phyloP scores from a whole-genome alignment of 331 rosid genomes.

The Rhamnella rubrinervis region DNA sequence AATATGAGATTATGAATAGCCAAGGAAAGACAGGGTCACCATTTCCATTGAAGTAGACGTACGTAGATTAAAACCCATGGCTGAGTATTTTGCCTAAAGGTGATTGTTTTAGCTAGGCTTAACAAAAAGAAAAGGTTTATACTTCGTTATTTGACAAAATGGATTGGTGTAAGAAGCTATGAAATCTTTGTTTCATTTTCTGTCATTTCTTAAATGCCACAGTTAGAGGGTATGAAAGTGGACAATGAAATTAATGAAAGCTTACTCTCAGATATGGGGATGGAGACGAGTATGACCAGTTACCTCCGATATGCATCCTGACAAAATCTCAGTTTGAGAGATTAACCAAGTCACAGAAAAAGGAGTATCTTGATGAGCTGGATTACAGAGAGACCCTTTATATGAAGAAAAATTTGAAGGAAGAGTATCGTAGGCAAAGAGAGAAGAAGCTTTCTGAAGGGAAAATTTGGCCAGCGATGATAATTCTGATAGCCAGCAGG shows the following conservation, averaged over 20 bases:
- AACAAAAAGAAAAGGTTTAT: too few relatives aligned
- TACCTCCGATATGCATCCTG: constrained; percentile 77
- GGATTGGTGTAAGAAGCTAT: too few relatives aligned
- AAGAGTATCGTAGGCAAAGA: constrained; percentile 54
- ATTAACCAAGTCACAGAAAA: constrained; percentile 65
- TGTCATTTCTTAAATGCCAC: too few relatives aligned
- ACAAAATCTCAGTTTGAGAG: constrained; percentile 76
- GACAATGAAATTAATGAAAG: constrained; percentile 56
- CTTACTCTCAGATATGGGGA: constrained; percentile 48
- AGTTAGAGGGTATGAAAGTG: neutral
- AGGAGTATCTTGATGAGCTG: constrained; percentile 84
- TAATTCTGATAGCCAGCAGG: constrained; percentile 51
- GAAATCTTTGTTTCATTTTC: too few relatives aligned
- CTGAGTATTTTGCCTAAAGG: too few relatives aligned
- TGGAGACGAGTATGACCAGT: constrained; percentile 83
- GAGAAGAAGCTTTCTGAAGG: constrained; percentile 45
- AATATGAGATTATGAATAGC: too few relatives aligned
- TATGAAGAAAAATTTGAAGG: constrained; percentile 85
- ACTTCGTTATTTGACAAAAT: too few relatives aligned
- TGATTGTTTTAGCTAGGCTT: too few relatives aligned
- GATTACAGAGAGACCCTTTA: constrained; percentile 91
- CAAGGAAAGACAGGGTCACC: too few relatives aligned
- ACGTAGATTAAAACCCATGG: too few relatives aligned
- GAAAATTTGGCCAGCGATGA: constrained; percentile 29
- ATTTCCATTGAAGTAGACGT: too few relatives aligned